Percentiles rank a stretch among this genome's conserved stretches.
Evolutionary conservation across 306 rosid genomes (phyloP).

Genomic region (Prunus davidiana): DNA sequence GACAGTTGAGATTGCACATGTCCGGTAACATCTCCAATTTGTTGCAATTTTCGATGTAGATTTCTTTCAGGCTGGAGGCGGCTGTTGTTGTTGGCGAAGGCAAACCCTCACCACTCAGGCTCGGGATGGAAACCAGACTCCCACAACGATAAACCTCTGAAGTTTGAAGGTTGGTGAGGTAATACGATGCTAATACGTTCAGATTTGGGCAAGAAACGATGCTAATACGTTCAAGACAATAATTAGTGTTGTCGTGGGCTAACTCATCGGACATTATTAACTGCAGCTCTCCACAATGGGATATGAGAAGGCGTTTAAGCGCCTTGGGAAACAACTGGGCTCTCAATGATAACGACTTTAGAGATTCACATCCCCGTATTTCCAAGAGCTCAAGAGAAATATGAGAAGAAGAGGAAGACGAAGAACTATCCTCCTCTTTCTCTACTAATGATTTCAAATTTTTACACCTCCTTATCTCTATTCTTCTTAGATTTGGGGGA

Average conservation of each 20-base stretch:
- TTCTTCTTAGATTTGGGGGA: background rate
- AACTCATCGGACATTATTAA: background rate
- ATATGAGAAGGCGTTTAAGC: conserved; percentile 1
- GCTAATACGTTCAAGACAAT: background rate
- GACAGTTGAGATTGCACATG: conserved; percentile 17
- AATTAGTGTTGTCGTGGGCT: background rate
- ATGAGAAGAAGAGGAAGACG: background rate
- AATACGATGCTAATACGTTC: background rate
- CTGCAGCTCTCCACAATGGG: background rate
- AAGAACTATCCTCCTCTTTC: background rate
- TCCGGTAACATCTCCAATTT: conserved; percentile 9
- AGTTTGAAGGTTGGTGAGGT: background rate
- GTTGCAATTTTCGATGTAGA: background rate
- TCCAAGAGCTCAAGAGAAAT: background rate
- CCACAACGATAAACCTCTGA: rapidly evolving
- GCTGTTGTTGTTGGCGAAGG: too few species aligned
- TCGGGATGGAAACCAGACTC: background rate
- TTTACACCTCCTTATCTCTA: rapidly evolving
- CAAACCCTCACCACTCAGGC: too few species aligned
- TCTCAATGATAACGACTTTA: background rate
- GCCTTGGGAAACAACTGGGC: background rate
- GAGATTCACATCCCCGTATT: background rate
- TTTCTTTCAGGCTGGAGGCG: background rate
- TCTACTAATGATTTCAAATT: background rate
- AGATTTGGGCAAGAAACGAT: background rate